Evolutionary conservation across 2,329 filamentous ascomycete species (phyloP).

Genomic region (Emmonsiellopsis sp.): DNA sequence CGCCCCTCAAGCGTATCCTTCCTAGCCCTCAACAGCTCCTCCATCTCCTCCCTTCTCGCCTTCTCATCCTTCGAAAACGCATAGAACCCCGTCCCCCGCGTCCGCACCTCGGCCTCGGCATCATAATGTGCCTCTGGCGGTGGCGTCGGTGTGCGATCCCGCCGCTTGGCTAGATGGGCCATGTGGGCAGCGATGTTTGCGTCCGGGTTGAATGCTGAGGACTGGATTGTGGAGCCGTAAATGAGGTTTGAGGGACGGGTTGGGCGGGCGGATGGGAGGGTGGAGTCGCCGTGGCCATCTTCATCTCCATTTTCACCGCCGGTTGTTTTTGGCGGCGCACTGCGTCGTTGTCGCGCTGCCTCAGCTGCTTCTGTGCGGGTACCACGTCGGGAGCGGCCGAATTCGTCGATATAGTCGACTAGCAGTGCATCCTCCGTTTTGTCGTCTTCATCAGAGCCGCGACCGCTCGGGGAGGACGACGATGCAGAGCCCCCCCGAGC

Average conservation of each 20-base stretch:
- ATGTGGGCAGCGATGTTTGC: constrained; percentile 57
- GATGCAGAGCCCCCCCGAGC: constrained; percentile 14
- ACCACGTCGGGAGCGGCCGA: constrained; percentile 69
- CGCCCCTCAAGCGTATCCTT: constrained; percentile 59
- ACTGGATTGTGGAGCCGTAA: constrained; percentile 76
- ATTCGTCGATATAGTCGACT: constrained; percentile 88
- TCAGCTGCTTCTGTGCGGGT: constrained; percentile 60
- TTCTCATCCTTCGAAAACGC: constrained; percentile 73
- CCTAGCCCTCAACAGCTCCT: constrained; percentile 57
- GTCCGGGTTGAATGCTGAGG: constrained; percentile 71
- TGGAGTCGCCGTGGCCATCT: constrained; percentile 15
- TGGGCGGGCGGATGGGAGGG: constrained; percentile 25
- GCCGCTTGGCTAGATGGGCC: constrained; percentile 65
- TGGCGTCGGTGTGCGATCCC: constrained; percentile 72
- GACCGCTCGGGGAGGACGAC: constrained; percentile 33
- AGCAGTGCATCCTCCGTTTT: constrained; percentile 47
- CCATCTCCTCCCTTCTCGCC: constrained; percentile 64
- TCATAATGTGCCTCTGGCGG: constrained; percentile 79
- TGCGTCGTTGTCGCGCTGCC: constrained; percentile 43
- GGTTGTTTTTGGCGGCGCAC: constrained; percentile 3
- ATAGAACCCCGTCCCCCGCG: constrained; percentile 86
- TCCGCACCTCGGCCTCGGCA: constrained; percentile 70
- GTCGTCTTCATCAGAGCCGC: constrained; percentile 29
- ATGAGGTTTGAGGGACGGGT: constrained; percentile 63
- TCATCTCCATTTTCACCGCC: constrained; percentile 15